Conservation (phyloP, 306 rosid genomes). For the Prunus mira region DNA sequence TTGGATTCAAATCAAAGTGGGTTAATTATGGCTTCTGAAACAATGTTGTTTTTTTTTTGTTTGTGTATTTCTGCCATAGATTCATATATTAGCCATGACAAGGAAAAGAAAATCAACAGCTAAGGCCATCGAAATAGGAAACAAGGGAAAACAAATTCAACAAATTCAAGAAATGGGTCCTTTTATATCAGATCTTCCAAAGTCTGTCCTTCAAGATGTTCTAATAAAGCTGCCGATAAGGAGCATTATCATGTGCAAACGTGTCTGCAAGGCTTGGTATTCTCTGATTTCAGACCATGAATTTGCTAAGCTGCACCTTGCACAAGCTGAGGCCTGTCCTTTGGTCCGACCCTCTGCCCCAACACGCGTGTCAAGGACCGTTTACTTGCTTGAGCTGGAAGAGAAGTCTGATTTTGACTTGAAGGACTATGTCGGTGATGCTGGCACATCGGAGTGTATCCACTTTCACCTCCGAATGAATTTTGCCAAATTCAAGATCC, state of each 20-base stretch:
- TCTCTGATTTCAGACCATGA: constrained; percentile 21
- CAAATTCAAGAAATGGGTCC: not conserved
- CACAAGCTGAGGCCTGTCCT: not conserved
- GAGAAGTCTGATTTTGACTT: not conserved
- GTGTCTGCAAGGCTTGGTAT: constrained; percentile 26
- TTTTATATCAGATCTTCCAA: constrained; percentile 21
- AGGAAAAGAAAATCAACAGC: not conserved
- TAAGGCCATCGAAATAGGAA: not conserved
- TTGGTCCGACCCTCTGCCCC: not conserved
- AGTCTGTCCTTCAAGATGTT: not conserved
- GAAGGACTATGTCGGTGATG: too few relatives aligned
- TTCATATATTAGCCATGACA: too few relatives aligned
- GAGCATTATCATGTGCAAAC: constrained; percentile 26
- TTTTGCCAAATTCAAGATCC: constrained; percentile 24
- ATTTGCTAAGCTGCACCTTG: constrained; percentile 22
- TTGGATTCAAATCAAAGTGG: too few relatives aligned
- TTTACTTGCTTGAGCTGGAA: constrained; percentile 23
- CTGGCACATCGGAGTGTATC: not conserved
- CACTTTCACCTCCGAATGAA: not conserved
- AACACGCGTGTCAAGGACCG: constrained; percentile 6
- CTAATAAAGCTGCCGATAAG: constrained; percentile 12
- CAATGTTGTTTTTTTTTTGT: too few relatives aligned
- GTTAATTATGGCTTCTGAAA: too few relatives aligned
- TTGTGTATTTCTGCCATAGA: too few relatives aligned
- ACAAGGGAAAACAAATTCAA: too few relatives aligned